phyloP scores from a whole-genome alignment of 352 stramenopile species.

The Phytophthora hybrid region DNA sequence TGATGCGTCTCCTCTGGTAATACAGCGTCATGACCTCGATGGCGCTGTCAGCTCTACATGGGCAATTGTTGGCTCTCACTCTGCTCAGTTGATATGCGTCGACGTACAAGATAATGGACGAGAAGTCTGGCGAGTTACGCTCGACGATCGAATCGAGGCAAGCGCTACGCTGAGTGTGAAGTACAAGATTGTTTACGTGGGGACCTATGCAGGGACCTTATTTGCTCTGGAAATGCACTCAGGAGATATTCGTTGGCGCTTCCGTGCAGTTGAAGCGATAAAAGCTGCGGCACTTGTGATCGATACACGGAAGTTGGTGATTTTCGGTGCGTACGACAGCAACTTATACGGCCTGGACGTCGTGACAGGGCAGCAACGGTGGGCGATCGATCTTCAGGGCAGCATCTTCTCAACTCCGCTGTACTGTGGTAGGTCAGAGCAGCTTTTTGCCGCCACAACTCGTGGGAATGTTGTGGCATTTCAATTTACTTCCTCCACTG shows the following conservation, averaged over 20 bases:
- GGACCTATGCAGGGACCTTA: conserved; percentile 60
- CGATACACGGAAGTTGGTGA: conserved; percentile 47
- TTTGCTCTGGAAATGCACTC: conserved; percentile 52
- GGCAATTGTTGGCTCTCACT: conserved; percentile 63
- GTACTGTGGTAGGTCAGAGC: conserved; percentile 26
- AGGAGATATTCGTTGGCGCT: conserved; percentile 45
- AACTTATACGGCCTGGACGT: conserved; percentile 51
- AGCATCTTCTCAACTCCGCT: conserved; percentile 64
- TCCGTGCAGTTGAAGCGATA: conserved; percentile 48
- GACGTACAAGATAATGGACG: conserved; percentile 37
- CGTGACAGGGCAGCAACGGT: conserved; percentile 29
- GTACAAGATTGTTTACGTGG: conserved; percentile 49
- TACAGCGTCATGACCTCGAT: conserved; percentile 24
- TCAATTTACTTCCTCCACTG: background rate
- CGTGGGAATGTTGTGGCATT: conserved; percentile 44
- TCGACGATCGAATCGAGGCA: conserved; percentile 72
- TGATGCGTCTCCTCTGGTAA: conserved; percentile 67
- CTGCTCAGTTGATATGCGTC: conserved; percentile 51
- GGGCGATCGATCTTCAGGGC: conserved; percentile 41
- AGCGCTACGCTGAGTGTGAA: conserved; percentile 47
- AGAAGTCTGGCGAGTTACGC: conserved; percentile 46
- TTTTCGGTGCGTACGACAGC: conserved; percentile 63
- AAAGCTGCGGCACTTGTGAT: conserved; percentile 62
- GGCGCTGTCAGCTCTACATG: conserved; percentile 21
- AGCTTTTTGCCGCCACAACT: conserved; percentile 54